Evolutionary conservation across 1,284 basidiomycete species (phyloP).

Genomic region (Boletellus deceptivus): DNA sequence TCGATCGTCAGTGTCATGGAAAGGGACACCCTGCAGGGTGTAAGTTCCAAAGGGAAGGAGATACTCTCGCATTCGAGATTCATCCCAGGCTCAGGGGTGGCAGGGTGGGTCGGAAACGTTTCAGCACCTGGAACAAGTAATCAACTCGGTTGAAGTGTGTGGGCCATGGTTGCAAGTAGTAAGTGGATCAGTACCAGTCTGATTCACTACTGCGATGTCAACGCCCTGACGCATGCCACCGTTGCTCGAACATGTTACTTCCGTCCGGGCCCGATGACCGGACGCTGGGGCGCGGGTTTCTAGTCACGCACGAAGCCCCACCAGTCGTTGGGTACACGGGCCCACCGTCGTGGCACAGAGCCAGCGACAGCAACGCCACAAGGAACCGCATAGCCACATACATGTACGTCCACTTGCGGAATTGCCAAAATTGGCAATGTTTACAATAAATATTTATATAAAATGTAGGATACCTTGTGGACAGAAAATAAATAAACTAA

Average conservation of each 20-base stretch:
- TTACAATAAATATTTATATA: no score
- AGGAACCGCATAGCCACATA: slow-evolving; percentile 13
- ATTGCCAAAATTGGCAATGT: no score
- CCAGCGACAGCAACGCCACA: slow-evolving; percentile 13
- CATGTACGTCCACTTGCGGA: not conserved
- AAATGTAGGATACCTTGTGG: no score
- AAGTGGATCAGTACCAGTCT: slow-evolving; percentile 12
- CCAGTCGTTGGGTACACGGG: no score
- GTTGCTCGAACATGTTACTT: not conserved
- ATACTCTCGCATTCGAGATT: slow-evolving; percentile 24
- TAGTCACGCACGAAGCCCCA: not conserved
- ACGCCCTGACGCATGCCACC: slow-evolving; percentile 7
- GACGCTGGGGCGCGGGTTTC: not conserved
- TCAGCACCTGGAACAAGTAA: slow-evolving; percentile 18
- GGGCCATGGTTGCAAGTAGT: slow-evolving; percentile 11
- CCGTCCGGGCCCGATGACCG: not conserved
- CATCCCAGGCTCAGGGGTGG: slow-evolving; percentile 26
- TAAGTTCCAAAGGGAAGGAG: slow-evolving; percentile 20
- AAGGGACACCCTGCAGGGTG: slow-evolving; percentile 12
- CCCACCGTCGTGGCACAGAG: not conserved
- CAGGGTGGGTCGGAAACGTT: slow-evolving; percentile 27
- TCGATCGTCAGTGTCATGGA: slow-evolving; percentile 10
- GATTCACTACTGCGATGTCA: slow-evolving; percentile 6
- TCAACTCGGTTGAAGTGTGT: slow-evolving; percentile 14
- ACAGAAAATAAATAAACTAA: no score